Evolutionary conservation across 2,329 filamentous ascomycete species (phyloP).

Genomic region (Cladophialophora chaetospira): DNA sequence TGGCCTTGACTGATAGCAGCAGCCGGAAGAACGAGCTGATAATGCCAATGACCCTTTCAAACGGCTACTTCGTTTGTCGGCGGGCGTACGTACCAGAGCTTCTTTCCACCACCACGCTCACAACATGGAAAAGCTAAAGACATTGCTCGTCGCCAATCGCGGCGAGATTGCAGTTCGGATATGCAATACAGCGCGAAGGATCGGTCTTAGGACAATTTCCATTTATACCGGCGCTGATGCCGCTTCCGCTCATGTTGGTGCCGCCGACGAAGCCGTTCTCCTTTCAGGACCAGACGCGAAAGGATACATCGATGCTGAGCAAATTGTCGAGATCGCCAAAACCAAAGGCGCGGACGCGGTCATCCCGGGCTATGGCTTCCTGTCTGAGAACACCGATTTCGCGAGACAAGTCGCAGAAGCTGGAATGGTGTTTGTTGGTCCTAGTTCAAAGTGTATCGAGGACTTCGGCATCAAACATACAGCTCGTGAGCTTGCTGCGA

Average conservation of each 20-base stretch:
- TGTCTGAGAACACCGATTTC: constrained; percentile 66
- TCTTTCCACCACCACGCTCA: background rate
- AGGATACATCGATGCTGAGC: constrained; percentile 46
- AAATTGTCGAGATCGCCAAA: constrained; percentile 55
- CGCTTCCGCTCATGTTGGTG: constrained; percentile 55
- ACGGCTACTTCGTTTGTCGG: background rate
- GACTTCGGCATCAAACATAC: constrained; percentile 62
- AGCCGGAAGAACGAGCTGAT: background rate
- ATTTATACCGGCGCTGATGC: constrained; percentile 62
- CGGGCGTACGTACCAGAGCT: background rate
- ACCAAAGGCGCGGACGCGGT: constrained; percentile 57
- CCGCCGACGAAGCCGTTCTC: constrained; percentile 56
- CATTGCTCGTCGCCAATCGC: constrained; percentile 60
- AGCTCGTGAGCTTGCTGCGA: constrained; percentile 56
- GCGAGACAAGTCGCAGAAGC: constrained; percentile 55
- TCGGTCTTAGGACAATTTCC: constrained; percentile 56
- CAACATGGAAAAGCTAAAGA: constrained; percentile 47
- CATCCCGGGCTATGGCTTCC: constrained; percentile 68
- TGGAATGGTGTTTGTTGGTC: constrained; percentile 63
- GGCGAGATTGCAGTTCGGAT: constrained; percentile 61
- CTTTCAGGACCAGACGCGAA: constrained; percentile 52
- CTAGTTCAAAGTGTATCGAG: constrained; percentile 56
- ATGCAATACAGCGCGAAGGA: constrained; percentile 46
- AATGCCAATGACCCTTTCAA: constrained; percentile 4
- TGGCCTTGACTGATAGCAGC: constrained; percentile 5